Evolutionary conservation across 2,329 filamentous ascomycete species (phyloP).

Genomic region (Colletotrichum sp.): DNA sequence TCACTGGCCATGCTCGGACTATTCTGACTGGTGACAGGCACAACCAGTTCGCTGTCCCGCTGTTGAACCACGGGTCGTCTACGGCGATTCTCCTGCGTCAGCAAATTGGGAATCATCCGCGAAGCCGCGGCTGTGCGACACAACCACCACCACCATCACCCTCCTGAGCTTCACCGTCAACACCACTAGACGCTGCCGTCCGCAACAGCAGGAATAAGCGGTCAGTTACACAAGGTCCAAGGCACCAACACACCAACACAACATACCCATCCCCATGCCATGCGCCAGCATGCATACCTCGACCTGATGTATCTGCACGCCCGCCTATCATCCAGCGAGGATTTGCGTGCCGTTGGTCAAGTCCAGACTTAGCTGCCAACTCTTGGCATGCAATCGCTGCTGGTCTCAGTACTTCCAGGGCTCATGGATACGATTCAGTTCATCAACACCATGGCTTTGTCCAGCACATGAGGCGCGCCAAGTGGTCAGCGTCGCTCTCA

Average conservation of each 20-base stretch:
- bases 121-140: constrained; percentile 5
- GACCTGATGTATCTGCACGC: neutral
- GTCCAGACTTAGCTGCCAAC: neutral
- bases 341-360: neutral
- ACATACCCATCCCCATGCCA: neutral
- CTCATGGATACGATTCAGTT: neutral
- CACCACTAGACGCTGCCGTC: neutral
- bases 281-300: neutral
- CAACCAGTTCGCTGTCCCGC: neutral
- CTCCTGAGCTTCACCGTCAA: neutral
- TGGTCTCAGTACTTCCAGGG: neutral
- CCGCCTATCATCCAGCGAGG: neutral
- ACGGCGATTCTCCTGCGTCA: neutral
- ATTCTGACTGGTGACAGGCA: neutral
- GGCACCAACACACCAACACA: neutral
- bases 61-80: neutral
- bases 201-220: neutral
- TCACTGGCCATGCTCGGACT: neutral
- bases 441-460: neutral
- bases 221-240: constrained; percentile 5
- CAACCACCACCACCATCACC: neutral
- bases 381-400: neutral
- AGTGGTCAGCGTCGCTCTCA: constrained; percentile 3
- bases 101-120: constrained; percentile 12
- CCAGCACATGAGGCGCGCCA: constrained; percentile 1